A percentile compares a stretch with the other conserved stretches of the same genome.
Evolutionary conservation across 164 flowering plant genomes (phyloP).

Genomic region (Amborella trichopoda): DNA sequence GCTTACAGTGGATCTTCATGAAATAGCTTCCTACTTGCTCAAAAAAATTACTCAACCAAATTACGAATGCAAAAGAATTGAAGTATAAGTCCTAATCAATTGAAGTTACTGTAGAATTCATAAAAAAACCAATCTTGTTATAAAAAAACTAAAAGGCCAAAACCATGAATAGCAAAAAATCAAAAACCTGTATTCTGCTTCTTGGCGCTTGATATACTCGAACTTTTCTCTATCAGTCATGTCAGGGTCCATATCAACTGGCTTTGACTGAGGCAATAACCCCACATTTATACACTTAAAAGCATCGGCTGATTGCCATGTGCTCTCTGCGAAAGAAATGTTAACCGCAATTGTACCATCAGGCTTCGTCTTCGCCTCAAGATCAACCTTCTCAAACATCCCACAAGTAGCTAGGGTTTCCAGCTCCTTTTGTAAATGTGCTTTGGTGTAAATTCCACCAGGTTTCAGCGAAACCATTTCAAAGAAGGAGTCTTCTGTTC

Average conservation of each 20-base stretch:
- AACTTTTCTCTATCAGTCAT: slow-evolving; percentile 76
- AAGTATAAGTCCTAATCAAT: too few species aligned
- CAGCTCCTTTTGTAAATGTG: slow-evolving; percentile 75
- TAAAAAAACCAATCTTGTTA: too few species aligned
- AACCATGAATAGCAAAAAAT: too few species aligned
- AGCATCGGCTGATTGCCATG: slow-evolving; percentile 69
- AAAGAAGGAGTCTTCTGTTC: slow-evolving; percentile 78
- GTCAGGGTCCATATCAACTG: slow-evolving; percentile 60
- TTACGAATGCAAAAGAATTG: too few species aligned
- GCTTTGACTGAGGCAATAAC: slow-evolving; percentile 62
- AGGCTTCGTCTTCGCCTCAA: slow-evolving; percentile 66
- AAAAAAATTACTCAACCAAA: too few species aligned
- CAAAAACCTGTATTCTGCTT: slow-evolving; percentile 79
- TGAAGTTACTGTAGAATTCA: too few species aligned
- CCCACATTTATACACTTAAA: slow-evolving; percentile 92
- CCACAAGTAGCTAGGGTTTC: slow-evolving; percentile 80
- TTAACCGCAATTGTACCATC: slow-evolving; percentile 65
- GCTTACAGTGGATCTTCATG: too few species aligned
- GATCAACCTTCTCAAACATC: slow-evolving; percentile 92
- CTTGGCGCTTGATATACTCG: slow-evolving; percentile 51
- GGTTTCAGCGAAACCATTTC: slow-evolving; percentile 85
- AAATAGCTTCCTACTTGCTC: too few species aligned
- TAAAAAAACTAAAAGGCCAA: too few species aligned
- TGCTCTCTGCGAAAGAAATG: slow-evolving; percentile 62
- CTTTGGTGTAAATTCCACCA: slow-evolving; percentile 78